A percentile compares a stretch with the other conserved stretches of the same genome.
Conservation (phyloP, 495 filamentous ascomycete species). For the Emericellopsis terricola region DNA sequence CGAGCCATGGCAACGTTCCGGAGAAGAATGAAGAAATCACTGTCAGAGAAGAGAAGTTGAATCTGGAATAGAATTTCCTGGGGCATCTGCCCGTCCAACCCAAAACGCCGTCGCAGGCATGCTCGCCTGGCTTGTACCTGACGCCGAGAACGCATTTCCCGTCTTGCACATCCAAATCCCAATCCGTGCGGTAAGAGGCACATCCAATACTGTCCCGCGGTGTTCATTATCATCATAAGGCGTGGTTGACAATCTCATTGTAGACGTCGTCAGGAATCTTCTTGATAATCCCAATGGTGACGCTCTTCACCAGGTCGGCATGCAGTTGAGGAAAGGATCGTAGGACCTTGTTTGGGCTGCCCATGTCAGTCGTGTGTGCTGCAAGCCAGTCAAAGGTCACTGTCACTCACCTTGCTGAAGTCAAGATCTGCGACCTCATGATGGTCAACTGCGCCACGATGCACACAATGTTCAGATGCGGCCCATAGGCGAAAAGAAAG, state of each 20-base stretch:
- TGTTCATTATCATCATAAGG: too few species aligned
- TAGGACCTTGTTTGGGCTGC: conserved; percentile 77
- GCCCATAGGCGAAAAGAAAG: conserved; percentile 88
- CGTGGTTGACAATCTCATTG: conserved; percentile 71
- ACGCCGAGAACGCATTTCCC: too few species aligned
- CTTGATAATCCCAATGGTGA: conserved; percentile 60
- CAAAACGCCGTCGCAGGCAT: too few species aligned
- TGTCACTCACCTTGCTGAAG: conserved; percentile 56
- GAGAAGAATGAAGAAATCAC: too few species aligned
- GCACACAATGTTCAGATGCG: conserved; percentile 87
- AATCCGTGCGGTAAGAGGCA: too few species aligned
- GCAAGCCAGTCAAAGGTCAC: background rate
- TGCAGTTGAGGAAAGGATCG: conserved; percentile 77
- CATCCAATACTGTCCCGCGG: too few species aligned
- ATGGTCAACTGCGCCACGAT: conserved; percentile 92
- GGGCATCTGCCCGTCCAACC: too few species aligned
- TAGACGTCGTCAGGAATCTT: conserved; percentile 85
- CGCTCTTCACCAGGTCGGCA: conserved; percentile 59
- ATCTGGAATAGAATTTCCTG: too few species aligned
- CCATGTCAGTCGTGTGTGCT: conserved; percentile 2
- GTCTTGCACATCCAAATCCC: too few species aligned
- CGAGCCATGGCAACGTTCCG: too few species aligned
- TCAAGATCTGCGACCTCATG: conserved; percentile 67
- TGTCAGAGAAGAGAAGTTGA: too few species aligned
- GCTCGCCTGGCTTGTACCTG: too few species aligned